Conservation (phyloP, 2,329 filamentous ascomycete species). For the Biscogniauxia sp. region DNA sequence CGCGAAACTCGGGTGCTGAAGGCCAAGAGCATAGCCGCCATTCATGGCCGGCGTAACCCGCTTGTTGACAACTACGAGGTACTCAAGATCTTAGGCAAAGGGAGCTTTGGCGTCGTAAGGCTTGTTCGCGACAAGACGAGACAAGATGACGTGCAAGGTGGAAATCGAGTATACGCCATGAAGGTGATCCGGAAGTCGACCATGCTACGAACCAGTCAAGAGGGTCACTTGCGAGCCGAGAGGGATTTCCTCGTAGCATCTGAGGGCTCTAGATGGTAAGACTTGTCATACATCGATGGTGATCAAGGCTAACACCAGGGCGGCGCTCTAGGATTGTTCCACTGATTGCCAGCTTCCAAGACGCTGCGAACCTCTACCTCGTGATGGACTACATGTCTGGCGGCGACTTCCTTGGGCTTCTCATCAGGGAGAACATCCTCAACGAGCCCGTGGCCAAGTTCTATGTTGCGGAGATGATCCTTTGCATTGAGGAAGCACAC, state of each 20-base stretch:
- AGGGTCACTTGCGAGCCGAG: constrained; percentile 88
- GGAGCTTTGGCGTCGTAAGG: constrained; percentile 89
- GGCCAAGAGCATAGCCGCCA: constrained; percentile 48
- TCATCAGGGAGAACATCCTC: constrained; percentile 82
- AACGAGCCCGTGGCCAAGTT: constrained; percentile 76
- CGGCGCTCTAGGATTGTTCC: constrained; percentile 67
- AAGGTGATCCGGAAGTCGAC: constrained; percentile 93
- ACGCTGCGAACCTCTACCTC: constrained; percentile 78
- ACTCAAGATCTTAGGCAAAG: constrained; percentile 81
- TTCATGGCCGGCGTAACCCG: constrained; percentile 43
- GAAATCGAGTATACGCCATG: constrained; percentile 80
- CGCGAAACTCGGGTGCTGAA: constrained; percentile 72
- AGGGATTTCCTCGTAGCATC: constrained; percentile 88
- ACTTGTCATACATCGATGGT: not conserved
- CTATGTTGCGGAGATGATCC: constrained; percentile 93
- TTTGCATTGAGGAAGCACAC: constrained; percentile 92
- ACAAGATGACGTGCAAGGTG: constrained; percentile 18
- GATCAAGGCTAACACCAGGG: constrained; percentile 8
- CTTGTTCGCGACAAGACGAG: constrained; percentile 68
- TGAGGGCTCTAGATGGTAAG: constrained; percentile 76
- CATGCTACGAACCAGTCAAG: constrained; percentile 88
- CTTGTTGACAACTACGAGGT: constrained; percentile 70
- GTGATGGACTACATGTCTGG: constrained; percentile 99
- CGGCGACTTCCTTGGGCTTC: constrained; percentile 83
- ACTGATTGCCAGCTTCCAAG: constrained; percentile 85